phyloP scores from a whole-genome alignment of 371 early-diverging fungal species.

The Gilbertella persicaria region DNA sequence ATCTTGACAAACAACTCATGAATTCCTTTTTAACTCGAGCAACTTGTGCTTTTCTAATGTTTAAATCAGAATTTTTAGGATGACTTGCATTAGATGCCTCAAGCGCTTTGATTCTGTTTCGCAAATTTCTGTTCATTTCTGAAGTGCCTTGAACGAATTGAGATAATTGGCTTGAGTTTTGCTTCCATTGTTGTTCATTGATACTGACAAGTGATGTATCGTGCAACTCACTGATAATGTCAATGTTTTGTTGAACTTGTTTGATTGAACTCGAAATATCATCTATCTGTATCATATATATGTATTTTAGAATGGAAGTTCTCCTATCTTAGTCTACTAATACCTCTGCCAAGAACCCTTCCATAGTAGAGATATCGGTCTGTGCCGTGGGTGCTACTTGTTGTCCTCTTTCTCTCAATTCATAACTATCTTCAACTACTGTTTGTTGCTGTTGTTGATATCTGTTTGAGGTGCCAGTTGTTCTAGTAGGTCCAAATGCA shows the following conservation, averaged over 20 bases:
- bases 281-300: constrained; percentile 49
- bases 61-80: constrained; percentile 26
- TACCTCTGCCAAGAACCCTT: constrained; percentile 25
- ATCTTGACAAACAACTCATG: constrained; percentile 79
- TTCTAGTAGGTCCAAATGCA: constrained; percentile 24
- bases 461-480: constrained; percentile 5
- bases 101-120: constrained; percentile 57
- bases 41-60: constrained; percentile 53
- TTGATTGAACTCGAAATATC: constrained; percentile 59
- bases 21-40: constrained; percentile 78
- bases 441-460: not conserved
- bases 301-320: not conserved
- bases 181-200: constrained; percentile 59
- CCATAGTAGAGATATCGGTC: constrained; percentile 16
- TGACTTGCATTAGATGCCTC: constrained; percentile 29
- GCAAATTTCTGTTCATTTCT: constrained; percentile 50
- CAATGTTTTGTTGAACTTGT: constrained; percentile 57
- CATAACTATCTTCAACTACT: not conserved
- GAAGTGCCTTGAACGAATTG: constrained; percentile 60
- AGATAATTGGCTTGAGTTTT: constrained; percentile 62
- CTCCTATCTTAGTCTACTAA: not conserved
- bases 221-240: constrained; percentile 62
- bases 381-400: not conserved
- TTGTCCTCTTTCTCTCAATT: not conserved
- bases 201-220: constrained; percentile 62